Base-by-base conservation (phyloP, 768 basidiomycete genomes). In the Mycena epipterygia region DNA sequence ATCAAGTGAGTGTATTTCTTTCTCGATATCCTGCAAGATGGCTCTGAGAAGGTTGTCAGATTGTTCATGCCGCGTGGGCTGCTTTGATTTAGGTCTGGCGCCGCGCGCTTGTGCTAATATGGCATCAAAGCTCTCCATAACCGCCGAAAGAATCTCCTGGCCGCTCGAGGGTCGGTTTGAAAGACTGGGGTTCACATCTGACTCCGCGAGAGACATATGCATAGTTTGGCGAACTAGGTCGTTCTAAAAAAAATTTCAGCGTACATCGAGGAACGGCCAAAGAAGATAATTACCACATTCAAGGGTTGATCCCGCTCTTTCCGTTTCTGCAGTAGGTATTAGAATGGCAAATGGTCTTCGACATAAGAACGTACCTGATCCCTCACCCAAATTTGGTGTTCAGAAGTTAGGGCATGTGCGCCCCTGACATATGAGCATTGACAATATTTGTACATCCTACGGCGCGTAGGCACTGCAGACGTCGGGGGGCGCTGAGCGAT, bases 81-180 rank as follows among this genome's bases (percentile, higher is more conserved):
- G 53, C 33, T 55, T 55, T 21, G 53, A 21, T 37, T 23, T 35
- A 33, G 53, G 30, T 13, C 30, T 19, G 53, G 53, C 35, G 32
- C 33, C 53, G 21, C 53, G 53, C 32, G 53, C 32, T 55, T 55
- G 53, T 5, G 21, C 17, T 55, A 55, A 21, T n/a, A 55, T 13
- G n/a, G 53, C 53, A 5, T 55, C 53, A n/a, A 55, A 55, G 27
- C 53, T 55, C 35, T 35, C 53, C 53, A 37, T 55, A 32, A 55
- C 33, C n/a, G 53, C 53, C 19, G 33, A 37, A 32, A 55, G 3
- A 13, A 55, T 32, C 12, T 55, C n/a, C 21, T 55, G 3, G 33
- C 51, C 30, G 30, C 51, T 32, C 5, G 51, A 53, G 51, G 53
- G 37, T 21, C 8, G 29, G 21, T 55, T 33, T 37, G 53, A 55